Conservation (phyloP, 2,329 filamentous ascomycete genomes). For the Phyllosticta citribraziliensis region DNA sequence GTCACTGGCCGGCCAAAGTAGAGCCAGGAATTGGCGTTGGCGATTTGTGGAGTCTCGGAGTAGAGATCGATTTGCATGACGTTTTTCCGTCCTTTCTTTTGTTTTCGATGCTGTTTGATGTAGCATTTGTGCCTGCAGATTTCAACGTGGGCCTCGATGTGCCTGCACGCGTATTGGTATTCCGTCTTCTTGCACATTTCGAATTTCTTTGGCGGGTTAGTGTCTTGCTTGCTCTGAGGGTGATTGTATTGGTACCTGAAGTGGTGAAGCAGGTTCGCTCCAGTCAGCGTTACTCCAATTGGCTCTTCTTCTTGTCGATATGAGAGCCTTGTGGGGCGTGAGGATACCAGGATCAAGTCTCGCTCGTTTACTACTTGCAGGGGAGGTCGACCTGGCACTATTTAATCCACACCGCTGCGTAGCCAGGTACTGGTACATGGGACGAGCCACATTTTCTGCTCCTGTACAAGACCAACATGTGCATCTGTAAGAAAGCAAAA, state of each 20-base stretch:
- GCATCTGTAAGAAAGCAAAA: not conserved
- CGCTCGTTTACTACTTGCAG: not conserved
- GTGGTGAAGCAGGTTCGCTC: not conserved
- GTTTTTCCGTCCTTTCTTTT: not conserved
- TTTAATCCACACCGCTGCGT: not conserved
- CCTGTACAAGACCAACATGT: not conserved
- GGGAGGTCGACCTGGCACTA: not conserved
- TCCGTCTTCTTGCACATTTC: slow-evolving; percentile 9
- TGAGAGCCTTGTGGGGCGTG: not conserved
- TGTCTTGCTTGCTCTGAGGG: not conserved
- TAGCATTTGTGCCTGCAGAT: slow-evolving; percentile 8
- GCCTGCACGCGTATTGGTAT: slow-evolving; percentile 5
- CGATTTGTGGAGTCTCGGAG: not conserved
- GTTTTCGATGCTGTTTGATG: not conserved
- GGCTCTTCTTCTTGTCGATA: not conserved
- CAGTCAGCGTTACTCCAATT: not conserved
- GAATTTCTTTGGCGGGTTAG: not conserved
- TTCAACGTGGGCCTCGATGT: slow-evolving; percentile 5
- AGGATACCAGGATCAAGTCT: not conserved
- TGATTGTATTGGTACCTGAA: not conserved
- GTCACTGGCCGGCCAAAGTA: not conserved
- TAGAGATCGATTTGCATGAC: not conserved
- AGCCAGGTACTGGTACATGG: not conserved
- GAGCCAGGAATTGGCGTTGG: not conserved
- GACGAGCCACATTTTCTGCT: not conserved